Evolutionary conservation across 192 early-diverging fungal genomes (phyloP).

Genomic region (Rhizophagus clarus): DNA sequence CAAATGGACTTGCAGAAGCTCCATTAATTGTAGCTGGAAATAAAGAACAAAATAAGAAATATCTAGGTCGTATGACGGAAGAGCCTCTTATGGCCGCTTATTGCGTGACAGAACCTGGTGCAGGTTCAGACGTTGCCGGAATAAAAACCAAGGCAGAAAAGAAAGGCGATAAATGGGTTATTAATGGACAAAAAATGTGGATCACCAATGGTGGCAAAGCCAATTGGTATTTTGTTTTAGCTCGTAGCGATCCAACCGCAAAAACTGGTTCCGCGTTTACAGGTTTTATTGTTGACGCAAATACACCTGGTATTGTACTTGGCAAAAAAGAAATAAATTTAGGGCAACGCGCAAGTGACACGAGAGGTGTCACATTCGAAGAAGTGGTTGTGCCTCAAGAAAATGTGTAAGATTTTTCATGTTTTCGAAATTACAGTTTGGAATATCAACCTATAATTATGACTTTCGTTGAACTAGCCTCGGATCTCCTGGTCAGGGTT

Average conservation of each 20-base stretch:
- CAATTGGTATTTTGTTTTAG: conserved; percentile 97
- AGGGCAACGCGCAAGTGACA: conserved; percentile 94
- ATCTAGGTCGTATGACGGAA: conserved; percentile 95
- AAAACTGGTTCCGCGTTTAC: conserved; percentile 87
- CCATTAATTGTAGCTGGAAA: conserved; percentile 87
- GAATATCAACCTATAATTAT: background rate
- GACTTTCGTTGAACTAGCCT: conserved; percentile 38
- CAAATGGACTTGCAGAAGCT: conserved; percentile 93
- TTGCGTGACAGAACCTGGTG: conserved; percentile 82
- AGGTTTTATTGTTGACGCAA: conserved; percentile 92
- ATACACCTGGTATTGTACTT: conserved; percentile 85
- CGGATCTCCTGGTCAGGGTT: conserved; percentile 80
- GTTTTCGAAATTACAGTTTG: background rate
- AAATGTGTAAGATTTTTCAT: conserved; percentile 52
- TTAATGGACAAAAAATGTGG: conserved; percentile 96
- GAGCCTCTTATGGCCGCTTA: conserved; percentile 95
- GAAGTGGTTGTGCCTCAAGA: conserved; percentile 82
- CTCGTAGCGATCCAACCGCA: conserved; percentile 81
- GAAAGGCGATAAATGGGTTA: conserved; percentile 78
- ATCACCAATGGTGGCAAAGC: conserved; percentile 97
- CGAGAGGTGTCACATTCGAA: conserved; percentile 86
- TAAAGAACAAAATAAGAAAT: conserved; percentile 93
- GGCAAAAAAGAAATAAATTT: conserved; percentile 97
- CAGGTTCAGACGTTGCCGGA: conserved; percentile 78
- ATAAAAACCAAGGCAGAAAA: conserved; percentile 69